Conservation (phyloP, 2,329 filamentous ascomycete genomes). For the Nemania sp. region DNA sequence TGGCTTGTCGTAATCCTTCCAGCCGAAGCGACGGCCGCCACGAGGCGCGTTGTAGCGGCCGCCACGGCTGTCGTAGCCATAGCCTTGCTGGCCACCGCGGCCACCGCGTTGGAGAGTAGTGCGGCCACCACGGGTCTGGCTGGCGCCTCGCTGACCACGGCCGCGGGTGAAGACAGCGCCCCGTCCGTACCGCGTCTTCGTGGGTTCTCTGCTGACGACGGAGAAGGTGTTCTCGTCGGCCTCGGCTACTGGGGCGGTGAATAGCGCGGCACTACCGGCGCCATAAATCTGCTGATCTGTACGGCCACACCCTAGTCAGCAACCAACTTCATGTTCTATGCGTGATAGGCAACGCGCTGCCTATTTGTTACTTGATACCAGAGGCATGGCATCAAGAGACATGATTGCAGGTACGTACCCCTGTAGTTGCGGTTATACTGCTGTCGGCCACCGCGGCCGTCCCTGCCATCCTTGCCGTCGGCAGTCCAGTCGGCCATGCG, state of each 20-base stretch:
- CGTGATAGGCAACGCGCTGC: too few relatives aligned
- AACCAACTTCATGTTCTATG: not conserved
- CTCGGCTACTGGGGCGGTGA: slow-evolving; percentile 88
- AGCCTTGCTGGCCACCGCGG: slow-evolving; percentile 66
- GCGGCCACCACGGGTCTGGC: slow-evolving; percentile 61
- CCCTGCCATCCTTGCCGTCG: slow-evolving; percentile 82
- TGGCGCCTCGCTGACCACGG: slow-evolving; percentile 76
- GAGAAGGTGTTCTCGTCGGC: slow-evolving; percentile 93
- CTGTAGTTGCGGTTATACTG: slow-evolving; percentile 93
- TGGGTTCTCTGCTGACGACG: slow-evolving; percentile 90
- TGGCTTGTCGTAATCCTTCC: slow-evolving; percentile 99
- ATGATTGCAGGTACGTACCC: slow-evolving; percentile 60
- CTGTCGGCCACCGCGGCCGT: slow-evolving; percentile 73
- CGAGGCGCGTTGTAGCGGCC: slow-evolving; percentile 71
- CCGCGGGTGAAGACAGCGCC: slow-evolving; percentile 89
- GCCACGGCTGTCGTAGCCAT: slow-evolving; percentile 72
- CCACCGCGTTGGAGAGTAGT: slow-evolving; percentile 71
- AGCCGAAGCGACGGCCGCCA: slow-evolving; percentile 88
- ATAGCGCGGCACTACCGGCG: slow-evolving; percentile 80
- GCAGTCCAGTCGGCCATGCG: slow-evolving; percentile 98
- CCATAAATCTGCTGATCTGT: slow-evolving; percentile 96
- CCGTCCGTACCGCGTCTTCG: slow-evolving; percentile 85
- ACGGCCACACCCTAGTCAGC: slow-evolving; percentile 26
- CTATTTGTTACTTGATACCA: too few relatives aligned
- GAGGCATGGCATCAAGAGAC: too few relatives aligned